These are phyloP conservation scores for Rhizopus arrhizus DNA, from an alignment of 371 early-diverging fungal genomes.

Conservation along the genomic window DNA sequence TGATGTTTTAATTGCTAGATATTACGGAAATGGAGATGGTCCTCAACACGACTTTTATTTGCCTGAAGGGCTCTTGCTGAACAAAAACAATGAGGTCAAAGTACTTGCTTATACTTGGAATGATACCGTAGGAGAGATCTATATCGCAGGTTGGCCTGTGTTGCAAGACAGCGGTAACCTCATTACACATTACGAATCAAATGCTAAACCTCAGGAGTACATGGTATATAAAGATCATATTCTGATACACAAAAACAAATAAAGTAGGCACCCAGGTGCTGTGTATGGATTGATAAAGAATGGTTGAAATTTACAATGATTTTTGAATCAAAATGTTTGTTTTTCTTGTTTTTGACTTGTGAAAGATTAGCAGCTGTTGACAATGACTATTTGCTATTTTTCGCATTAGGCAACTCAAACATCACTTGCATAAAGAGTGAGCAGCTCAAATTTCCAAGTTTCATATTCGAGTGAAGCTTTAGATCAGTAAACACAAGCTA, in stretches of 20 bases:
- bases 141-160: conserved; percentile 49
- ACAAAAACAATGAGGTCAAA: conserved; percentile 33
- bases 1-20: conserved; percentile 65
- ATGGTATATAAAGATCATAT: conserved; percentile 33
- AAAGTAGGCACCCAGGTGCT: not conserved
- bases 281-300: no score
- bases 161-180: conserved; percentile 36
- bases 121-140: conserved; percentile 32
- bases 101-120: conserved; percentile 52
- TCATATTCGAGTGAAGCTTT: no score
- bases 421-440: no score
- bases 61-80: conserved; percentile 59
- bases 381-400: no score
- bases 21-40: conserved; percentile 75
- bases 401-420: no score
- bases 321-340: no score
- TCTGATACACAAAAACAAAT: conserved; percentile 12
- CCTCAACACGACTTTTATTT: conserved; percentile 78
- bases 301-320: no score
- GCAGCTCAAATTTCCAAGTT: no score
- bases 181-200: conserved; percentile 12
- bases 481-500: no score
- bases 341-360: no score
- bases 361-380: no score
- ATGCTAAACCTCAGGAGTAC: conserved; percentile 26